Evolutionary conservation across 2,329 filamentous ascomycete species (phyloP).

Genomic region (Colletotrichum coccodes): DNA sequence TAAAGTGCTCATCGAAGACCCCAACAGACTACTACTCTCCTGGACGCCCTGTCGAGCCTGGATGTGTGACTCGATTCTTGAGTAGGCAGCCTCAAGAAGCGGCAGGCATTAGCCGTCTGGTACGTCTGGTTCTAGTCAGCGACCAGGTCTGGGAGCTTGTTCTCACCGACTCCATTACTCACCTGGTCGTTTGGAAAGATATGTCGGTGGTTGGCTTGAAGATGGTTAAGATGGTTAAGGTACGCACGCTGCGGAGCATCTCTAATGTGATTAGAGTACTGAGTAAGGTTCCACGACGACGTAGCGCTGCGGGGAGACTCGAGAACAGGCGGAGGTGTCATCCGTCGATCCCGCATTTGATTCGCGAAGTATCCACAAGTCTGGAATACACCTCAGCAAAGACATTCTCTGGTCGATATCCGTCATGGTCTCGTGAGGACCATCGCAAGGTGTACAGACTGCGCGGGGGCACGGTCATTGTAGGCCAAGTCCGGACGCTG

Average conservation of each 20-base stretch:
- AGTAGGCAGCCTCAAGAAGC: neutral
- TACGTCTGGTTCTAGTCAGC: slow-evolving; percentile 11
- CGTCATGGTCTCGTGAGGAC: neutral
- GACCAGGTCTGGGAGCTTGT: neutral
- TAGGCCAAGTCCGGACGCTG: neutral
- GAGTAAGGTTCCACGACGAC: neutral
- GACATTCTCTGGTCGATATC: neutral
- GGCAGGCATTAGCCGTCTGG: slow-evolving; percentile 28
- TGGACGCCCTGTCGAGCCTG: neutral
- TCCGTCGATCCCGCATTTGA: neutral
- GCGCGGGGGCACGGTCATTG: neutral
- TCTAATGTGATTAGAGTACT: neutral
- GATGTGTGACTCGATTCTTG: slow-evolving; percentile 20
- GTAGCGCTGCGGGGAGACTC: neutral
- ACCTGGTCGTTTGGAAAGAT: neutral
- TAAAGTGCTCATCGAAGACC: slow-evolving; percentile 27
- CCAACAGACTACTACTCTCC: neutral
- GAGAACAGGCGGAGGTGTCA: neutral
- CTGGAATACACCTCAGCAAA: neutral
- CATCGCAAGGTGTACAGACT: neutral
- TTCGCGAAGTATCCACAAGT: neutral
- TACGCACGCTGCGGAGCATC: neutral
- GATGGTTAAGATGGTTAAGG: neutral
- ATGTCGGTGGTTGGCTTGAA: neutral
- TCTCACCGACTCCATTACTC: slow-evolving; percentile 14